A percentile compares a stretch with the other conserved stretches of the same genome.
Conservation (phyloP, 306 rosid species). For the Prunus davidiana region DNA sequence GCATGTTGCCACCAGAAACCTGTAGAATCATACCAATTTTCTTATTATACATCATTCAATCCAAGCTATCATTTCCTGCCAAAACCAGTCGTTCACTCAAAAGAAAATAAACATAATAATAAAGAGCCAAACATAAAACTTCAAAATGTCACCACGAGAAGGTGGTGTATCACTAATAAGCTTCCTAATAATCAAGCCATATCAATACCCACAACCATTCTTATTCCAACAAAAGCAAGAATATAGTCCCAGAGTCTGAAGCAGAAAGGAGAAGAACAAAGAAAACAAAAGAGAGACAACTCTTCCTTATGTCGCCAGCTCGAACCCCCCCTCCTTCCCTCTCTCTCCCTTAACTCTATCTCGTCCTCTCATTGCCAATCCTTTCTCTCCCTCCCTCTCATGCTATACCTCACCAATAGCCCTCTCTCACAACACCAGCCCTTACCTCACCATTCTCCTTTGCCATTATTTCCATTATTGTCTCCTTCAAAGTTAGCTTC, state of each 20-base stretch:
- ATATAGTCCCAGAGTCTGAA: not conserved
- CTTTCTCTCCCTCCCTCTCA: not conserved
- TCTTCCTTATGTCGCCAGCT: not conserved
- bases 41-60: slow-evolving; percentile 8
- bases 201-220: not conserved
- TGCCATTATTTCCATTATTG: not conserved
- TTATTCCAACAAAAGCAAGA: not conserved
- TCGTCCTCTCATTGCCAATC: not conserved
- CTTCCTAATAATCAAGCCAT: not conserved
- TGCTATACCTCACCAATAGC: not conserved
- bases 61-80: slow-evolving; percentile 1
- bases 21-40: slow-evolving; percentile 35
- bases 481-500: not conserved
- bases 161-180: not conserved
- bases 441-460: not conserved
- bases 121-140: not conserved
- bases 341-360: not conserved
- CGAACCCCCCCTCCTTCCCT: not conserved
- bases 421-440: not conserved
- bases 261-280: not conserved
- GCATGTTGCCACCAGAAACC: slow-evolving; percentile 99
- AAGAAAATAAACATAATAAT: not conserved
- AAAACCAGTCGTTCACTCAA: slow-evolving; percentile 3
- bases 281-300: not conserved
- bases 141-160: not conserved